Evolutionary conservation across 768 basidiomycete species (phyloP), one percentile per base, ranked within the genome.

Genomic region (Hygrophorus russula): DNA sequence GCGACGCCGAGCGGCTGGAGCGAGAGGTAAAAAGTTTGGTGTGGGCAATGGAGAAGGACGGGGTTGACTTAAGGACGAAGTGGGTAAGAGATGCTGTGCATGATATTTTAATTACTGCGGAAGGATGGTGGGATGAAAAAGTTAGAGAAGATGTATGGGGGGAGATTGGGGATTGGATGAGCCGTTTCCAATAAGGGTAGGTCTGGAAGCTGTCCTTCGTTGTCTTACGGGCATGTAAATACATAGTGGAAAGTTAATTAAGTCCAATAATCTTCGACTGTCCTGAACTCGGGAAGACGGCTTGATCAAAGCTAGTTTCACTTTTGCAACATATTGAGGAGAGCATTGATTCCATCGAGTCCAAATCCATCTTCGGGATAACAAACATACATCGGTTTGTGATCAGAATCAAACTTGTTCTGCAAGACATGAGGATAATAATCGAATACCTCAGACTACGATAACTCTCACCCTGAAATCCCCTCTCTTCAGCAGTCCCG

Each of bases 1-100:
- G 74, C 3, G 70, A 72, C 47, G 71, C 70, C 31, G 74, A 76
- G 59, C 59, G 73, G 45, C 57, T 74, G 19, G 70, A 70, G 49
- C 56, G 63, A 24, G 73, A 76, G 53, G 68, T 73, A 15, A 56
- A 57, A 41, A 64, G 62, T 47, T 56, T 74, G 35, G 58, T 62
- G 30, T 44, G 47, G 20, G 66, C 66, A 13, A 68, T 68, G 67
- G 44, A 56, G 46, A 55, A 56, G 43, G 66, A 69, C 46, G 63
- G 59, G 0, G 63, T 66, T 6, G 59, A 65, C 42, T 51, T 66
- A 7, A 51, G 47, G 27, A 52, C 57, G 17, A 47, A 59, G 41
- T 64, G 63, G 61, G 59, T 62, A 9, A 53, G 49, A 37, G 67
- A 69, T 48, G 66, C 63, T 17, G 66, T 65, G 40, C 70, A 72